Base-by-base conservation (phyloP, 768 basidiomycete species). In the Agaricus blazei region DNA sequence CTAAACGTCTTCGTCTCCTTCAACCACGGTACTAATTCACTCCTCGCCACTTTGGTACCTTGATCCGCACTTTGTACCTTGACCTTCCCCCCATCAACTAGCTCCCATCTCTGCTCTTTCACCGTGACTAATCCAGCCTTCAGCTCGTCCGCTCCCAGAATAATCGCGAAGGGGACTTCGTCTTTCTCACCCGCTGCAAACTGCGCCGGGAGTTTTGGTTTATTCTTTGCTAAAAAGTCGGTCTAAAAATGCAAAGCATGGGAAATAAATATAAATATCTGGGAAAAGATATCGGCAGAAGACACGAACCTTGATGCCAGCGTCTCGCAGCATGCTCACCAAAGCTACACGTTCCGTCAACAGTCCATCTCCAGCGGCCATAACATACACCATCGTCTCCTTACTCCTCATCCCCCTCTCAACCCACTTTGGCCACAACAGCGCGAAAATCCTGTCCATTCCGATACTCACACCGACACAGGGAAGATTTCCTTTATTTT, bases 391-490 rank as follows among this genome's bases (percentile, higher is more conserved):
- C 80, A 97, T 88, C 43, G 93, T 96, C 66, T 89, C 78, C 74
- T 96, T 98, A 52, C 83, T 86, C 66, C 93, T 76, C 72, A 84
- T 85, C 1, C 90, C 85, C 59, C 78, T 79, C 64, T 87, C 89
- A 9, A 82, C 77, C 84, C 90, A 93, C 68, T 85, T 90, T 42
- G 88, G 88, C 85, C 91, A 91, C 58, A 98, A 70, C 59, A 99
- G 75, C 19, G 92, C 88, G 63, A 97, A 98, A 52, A 99, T 85
- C 23, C 96, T 74, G 70, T 99, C 97, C 59, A 98, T 76, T 12
- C 96, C 97, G 60, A 98, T 88, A 59, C 87, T 90, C 37, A 98
- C 83, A 3, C 96, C 95, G 15, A 98, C 83, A 67, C 96, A 99
- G 0, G 96, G 96, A 48, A 93, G 77, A 0, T 75, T 71, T 9